phyloP scores from a whole-genome alignment of 306 rosid genomes.

The Vigna trinervia region DNA sequence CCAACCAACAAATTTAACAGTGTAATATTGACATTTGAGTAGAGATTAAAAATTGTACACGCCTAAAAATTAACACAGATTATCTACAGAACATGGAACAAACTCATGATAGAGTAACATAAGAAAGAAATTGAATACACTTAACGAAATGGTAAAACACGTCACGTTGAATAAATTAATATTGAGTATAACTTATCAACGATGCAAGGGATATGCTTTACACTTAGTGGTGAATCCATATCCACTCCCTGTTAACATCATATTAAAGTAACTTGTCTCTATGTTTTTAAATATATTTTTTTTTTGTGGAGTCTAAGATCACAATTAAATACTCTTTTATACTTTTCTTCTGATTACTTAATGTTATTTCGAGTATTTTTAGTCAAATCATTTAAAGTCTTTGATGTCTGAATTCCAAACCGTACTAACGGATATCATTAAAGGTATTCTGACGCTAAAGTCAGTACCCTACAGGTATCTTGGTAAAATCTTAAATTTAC shows the following conservation, averaged over 20 bases:
- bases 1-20: too few species aligned
- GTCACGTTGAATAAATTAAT: constrained; percentile 1
- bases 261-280: not conserved
- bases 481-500: too few species aligned
- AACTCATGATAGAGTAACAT: not conserved
- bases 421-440: fast-evolving
- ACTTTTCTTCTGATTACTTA: too few species aligned
- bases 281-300: not conserved
- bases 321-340: too few species aligned
- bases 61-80: too few species aligned
- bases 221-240: not conserved
- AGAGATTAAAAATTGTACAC: too few species aligned
- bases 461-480: too few species aligned
- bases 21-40: too few species aligned
- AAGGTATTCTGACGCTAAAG: fast-evolving
- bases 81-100: too few species aligned
- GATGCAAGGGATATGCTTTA: not conserved
- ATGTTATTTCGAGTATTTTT: too few species aligned
- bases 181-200: not conserved
- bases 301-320: too few species aligned
- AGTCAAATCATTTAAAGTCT: fast-evolving
- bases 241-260: not conserved
- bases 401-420: too few species aligned
- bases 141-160: not conserved
- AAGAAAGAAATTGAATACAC: not conserved